Evolutionary conservation across 2,329 filamentous ascomycete species (phyloP).

Genomic region (Trichophyton verrucosum): DNA sequence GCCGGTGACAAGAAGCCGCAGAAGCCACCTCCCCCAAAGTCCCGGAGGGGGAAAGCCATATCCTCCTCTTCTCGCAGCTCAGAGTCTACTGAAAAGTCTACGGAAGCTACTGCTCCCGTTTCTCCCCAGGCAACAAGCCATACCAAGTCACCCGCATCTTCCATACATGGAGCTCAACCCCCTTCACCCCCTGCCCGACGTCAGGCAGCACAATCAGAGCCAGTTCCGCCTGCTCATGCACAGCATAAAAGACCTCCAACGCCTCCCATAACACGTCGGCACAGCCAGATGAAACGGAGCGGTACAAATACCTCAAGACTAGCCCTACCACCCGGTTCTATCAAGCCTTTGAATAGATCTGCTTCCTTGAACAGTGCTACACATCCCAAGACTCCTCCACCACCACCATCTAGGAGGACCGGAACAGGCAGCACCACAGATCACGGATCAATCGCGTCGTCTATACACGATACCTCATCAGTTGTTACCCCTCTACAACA

Average conservation of each 20-base stretch:
- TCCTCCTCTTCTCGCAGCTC: conserved; percentile 26
- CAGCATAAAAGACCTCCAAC: conserved; percentile 35
- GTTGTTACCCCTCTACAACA: background rate
- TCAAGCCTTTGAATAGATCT: conserved; percentile 28
- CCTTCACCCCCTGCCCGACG: background rate
- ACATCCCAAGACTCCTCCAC: conserved; percentile 35
- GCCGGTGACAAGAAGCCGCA: background rate
- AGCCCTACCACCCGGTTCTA: conserved; percentile 33
- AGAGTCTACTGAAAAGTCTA: conserved; percentile 14
- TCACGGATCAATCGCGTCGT: background rate
- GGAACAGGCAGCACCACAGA: background rate
- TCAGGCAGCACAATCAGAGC: conserved; percentile 4
- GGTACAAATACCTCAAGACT: conserved; percentile 23
- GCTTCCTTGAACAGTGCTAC: conserved; percentile 20
- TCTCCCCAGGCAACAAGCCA: conserved; percentile 12
- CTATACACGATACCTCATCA: background rate
- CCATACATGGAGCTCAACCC: conserved; percentile 1
- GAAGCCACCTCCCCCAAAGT: conserved; percentile 53
- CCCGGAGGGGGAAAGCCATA: conserved; percentile 65
- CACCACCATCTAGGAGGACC: conserved; percentile 43
- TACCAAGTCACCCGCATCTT: conserved; percentile 7
- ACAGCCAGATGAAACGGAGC: conserved; percentile 33
- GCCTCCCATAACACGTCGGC: conserved; percentile 38
- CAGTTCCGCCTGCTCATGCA: conserved; percentile 6
- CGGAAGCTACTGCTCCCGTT: background rate